phyloP scores from a whole-genome alignment of 2,329 filamentous ascomycete species.

The Daldinia sp. region DNA sequence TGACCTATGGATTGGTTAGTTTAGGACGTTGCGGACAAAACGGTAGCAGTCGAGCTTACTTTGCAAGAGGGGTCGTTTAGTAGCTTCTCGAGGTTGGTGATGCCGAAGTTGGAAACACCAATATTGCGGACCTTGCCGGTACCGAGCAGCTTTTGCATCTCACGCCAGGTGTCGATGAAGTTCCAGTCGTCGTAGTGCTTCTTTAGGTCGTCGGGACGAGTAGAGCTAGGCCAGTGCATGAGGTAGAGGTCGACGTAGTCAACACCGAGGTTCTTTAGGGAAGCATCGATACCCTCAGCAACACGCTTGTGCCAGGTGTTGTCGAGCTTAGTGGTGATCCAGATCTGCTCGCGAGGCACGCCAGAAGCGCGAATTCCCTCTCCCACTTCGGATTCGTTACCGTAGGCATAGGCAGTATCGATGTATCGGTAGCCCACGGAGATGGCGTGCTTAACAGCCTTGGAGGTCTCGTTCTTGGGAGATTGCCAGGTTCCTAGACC shows the following conservation, averaged over 20 bases:
- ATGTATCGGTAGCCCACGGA: conserved; percentile 77
- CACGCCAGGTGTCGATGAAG: conserved; percentile 80
- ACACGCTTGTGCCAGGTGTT: conserved; percentile 80
- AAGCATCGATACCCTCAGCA: conserved; percentile 66
- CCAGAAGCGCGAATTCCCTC: conserved; percentile 69
- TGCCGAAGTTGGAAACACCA: conserved; percentile 86
- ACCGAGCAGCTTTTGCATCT: conserved; percentile 73
- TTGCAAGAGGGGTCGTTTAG: conserved; percentile 71
- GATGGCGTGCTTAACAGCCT: conserved; percentile 76
- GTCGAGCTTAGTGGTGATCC: conserved; percentile 83
- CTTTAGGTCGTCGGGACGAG: conserved; percentile 66
- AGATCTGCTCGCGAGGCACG: conserved; percentile 71
- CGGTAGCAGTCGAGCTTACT: conserved; percentile 48
- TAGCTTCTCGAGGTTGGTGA: conserved; percentile 80
- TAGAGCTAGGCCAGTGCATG: conserved; percentile 76
- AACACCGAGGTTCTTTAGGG: conserved; percentile 66
- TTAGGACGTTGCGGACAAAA: not conserved
- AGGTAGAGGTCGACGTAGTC: conserved; percentile 76
- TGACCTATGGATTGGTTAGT: conserved; percentile 50
- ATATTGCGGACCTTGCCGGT: conserved; percentile 81
- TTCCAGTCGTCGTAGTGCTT: conserved; percentile 81
- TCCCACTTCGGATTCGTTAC: conserved; percentile 76
- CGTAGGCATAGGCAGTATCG: conserved; percentile 79
- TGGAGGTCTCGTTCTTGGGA: conserved; percentile 70
- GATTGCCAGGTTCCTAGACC: conserved; percentile 85